Evolutionary conservation across 2,329 filamentous ascomycete species (phyloP), one percentile per base, ranked within the genome.

Genomic region (Cylindrodendrum hubeiense): DNA sequence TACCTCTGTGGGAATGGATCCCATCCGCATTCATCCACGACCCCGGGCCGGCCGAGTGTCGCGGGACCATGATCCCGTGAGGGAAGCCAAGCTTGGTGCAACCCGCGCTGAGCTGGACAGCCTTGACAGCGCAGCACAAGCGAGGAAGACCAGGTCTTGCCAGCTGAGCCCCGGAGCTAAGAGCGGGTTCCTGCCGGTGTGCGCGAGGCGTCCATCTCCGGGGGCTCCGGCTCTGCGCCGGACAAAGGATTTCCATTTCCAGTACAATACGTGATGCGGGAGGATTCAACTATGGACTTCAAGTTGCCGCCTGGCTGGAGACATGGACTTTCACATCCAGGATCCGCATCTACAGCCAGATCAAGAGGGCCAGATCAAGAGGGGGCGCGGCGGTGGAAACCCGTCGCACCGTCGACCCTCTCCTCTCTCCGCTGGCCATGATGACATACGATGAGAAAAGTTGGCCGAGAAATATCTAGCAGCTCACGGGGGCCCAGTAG

Each of bases 111-210:
- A n/a, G n/a, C n/a, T n/a, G n/a, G 10, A 9, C 33, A 57, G 39
- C 19, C 10, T 28, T 15, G n/a, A 28, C 37, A 55, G 52, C 24
- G 28, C 28, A 43, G 37, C 4, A 28, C 33, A 24, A n/a, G 24
- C 21, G 17, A 52, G 49, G 13, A 37, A 37, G 19, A 17, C 9
- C 5, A 3, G 26, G 46, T 30, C 21, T 52, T 15, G 13, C 67
- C 67, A 66, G 56, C 30, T 3, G 44, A 43, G 37, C 17, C 49
- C 63, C 71, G 71, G 71, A 72, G 70, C 63, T 74, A 63, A 41
- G 50, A 15, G 19, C 22, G 24, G 55, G 44, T 39, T 15, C 26
- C n/a, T 50, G 44, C 46, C 44, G 46, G n/a, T 22, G 22, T 21
- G 47, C 47, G 47, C 46, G 46, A 50, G 46, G 6, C 43, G 22